These are phyloP conservation scores for Pleurotus giganteus DNA, from an alignment of 768 basidiomycete genomes.

Conservation along the genomic window DNA sequence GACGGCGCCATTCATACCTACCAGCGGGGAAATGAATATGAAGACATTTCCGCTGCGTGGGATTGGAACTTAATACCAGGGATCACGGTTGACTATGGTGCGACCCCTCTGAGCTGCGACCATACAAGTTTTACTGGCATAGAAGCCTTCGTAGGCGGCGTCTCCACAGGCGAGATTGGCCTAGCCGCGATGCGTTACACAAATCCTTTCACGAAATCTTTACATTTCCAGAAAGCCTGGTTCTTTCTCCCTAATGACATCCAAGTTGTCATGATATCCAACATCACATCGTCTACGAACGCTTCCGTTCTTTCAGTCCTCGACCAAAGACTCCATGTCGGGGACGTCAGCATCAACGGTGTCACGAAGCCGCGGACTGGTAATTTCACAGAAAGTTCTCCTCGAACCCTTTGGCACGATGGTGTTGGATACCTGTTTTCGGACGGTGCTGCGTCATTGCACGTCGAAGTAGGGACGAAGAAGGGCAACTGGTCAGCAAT, in stretches of 20 bases:
- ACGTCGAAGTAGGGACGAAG: constrained; percentile 41
- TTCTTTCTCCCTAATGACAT: constrained; percentile 68
- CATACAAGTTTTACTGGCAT: constrained; percentile 41
- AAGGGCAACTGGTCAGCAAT: constrained; percentile 61
- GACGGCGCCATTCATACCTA: constrained; percentile 68
- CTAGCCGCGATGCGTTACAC: constrained; percentile 64
- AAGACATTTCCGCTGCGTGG: constrained; percentile 70
- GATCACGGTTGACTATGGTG: constrained; percentile 62
- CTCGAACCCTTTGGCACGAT: constrained; percentile 58
- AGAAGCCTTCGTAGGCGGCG: constrained; percentile 65
- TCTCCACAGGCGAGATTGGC: constrained; percentile 54
- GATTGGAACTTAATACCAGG: constrained; percentile 81
- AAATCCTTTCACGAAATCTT: constrained; percentile 53
- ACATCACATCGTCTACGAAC: constrained; percentile 39
- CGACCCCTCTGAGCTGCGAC: constrained; percentile 50
- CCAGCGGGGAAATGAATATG: constrained; percentile 64
- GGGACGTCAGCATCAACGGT: constrained; percentile 42
- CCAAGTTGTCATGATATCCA: constrained; percentile 61
- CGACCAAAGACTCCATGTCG: constrained; percentile 55
- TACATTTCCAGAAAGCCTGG: constrained; percentile 70
- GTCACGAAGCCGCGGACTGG: constrained; percentile 6
- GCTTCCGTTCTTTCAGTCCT: constrained; percentile 62
- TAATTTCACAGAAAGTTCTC: constrained; percentile 13
- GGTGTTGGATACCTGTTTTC: constrained; percentile 61
- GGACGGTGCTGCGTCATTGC: constrained; percentile 34